phyloP scores from a whole-genome alignment of 306 rosid genomes.

The Lathyrus aphaca region DNA sequence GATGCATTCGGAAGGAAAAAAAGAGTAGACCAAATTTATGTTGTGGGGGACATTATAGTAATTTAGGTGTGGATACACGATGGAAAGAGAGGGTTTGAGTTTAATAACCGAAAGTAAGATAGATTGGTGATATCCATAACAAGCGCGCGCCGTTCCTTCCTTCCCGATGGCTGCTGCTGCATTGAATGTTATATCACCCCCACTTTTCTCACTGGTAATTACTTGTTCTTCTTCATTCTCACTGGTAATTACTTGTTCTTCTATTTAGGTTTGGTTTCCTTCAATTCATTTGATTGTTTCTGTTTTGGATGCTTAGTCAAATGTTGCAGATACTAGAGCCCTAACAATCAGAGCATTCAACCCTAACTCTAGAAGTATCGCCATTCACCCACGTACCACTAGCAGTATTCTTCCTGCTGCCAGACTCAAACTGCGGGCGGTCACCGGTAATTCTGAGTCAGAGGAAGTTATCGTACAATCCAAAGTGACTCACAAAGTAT shows the following conservation, averaged over 20 bases:
- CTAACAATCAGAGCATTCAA: constrained; percentile 2
- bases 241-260: constrained; percentile 28
- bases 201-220: constrained; percentile 34
- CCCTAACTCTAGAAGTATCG: constrained; percentile 6
- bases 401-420: neutral
- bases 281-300: neutral
- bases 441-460: neutral
- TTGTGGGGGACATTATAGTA: neutral
- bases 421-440: constrained; percentile 9
- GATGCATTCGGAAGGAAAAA: no score
- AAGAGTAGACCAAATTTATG: no score
- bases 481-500: constrained; percentile 86
- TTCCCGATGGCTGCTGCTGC: neutral
- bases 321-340: constrained; percentile 12
- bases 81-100: neutral
- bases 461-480: constrained; percentile 54
- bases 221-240: neutral
- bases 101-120: neutral
- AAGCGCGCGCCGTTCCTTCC: no score
- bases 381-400: no score
- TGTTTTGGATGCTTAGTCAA: constrained; percentile 33
- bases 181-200: constrained; percentile 11
- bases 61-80: neutral
- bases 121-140: neutral
- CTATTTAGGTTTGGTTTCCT: neutral